Evolutionary conservation across 176 grass and related monocot species (phyloP), one percentile per base, ranked within the genome.

Genomic region (Triticum turgidum): DNA sequence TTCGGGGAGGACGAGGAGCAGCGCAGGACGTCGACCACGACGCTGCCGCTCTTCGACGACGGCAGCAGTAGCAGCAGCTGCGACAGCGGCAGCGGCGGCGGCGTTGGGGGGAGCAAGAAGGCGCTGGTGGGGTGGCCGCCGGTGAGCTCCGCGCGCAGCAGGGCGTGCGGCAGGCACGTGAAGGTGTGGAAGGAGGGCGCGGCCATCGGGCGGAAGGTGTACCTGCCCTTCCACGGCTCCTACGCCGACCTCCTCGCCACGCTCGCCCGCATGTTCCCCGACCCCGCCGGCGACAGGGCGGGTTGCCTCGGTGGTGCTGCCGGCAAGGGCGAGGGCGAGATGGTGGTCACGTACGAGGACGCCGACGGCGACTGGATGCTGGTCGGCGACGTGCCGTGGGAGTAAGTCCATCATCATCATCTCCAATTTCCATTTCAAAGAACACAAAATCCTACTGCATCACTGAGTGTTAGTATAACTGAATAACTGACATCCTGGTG

Each of bases 361-460:
- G 90, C 78, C 4, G 96, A 98, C 56, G 96, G 96, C 29, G 96
- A 98, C 61, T 98, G 93, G 96, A 93, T 98, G 96, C 84, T 95
- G 20, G 79, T 98, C n/a, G 96, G 96, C 12, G 96, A 98, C 35
- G 88, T 95, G 73, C 93, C 96, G 12, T 98, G 96, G 96, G 91
- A 98, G 96, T 98, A 91, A 94, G 96, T 88, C 34, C 73, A 5
- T 2, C 73, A 17, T 30, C n/a, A 1, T 7, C 37, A 3, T 54
- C 41, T 44, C 41, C 41, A 9, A 42, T 44, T 3, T 44, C 9
- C 41, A 3, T 44, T 11, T 44, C 41, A 44, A 44, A 44, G 41
- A 42, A 42, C 9, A 9, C 37, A 41, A 41, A 42, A 42, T 42
- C 41, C 41, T 42, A 42, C 41, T 42, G 2, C 9, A 9, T 11